Percentiles rank a stretch among this genome's conserved stretches.
Conservation (phyloP, 2,329 filamentous ascomycete species). For the Helminthosporium solani region DNA sequence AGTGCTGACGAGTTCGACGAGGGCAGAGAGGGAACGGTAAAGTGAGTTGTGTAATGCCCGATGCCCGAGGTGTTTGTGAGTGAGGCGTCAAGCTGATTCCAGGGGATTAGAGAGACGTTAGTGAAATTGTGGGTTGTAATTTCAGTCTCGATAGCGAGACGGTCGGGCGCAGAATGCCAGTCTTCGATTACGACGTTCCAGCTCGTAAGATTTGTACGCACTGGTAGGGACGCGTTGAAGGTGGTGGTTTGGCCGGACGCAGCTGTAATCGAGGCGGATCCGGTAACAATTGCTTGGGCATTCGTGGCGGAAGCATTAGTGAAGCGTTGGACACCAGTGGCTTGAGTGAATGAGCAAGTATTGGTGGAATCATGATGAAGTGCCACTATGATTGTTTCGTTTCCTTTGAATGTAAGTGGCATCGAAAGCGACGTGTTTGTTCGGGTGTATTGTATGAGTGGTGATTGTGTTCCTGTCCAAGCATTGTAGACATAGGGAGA, state of each 20-base stretch:
- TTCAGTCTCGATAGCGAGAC: constrained; percentile 32
- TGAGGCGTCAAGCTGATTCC: constrained; percentile 23
- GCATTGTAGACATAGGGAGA: constrained; percentile 47
- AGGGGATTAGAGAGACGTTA: constrained; percentile 32
- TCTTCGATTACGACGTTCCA: constrained; percentile 44
- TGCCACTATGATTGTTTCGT: constrained; percentile 46
- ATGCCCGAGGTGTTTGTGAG: constrained; percentile 36
- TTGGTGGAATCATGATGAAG: constrained; percentile 25
- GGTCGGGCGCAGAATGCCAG: constrained; percentile 42
- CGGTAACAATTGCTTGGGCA: constrained; percentile 9
- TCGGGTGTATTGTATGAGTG: constrained; percentile 36
- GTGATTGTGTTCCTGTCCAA: constrained; percentile 45
- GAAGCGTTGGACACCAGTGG: constrained; percentile 1
- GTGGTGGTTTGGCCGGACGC: constrained; percentile 10
- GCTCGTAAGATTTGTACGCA: constrained; percentile 25
- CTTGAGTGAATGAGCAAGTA: constrained; percentile 1
- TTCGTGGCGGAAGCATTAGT: neutral
- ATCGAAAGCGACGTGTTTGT: constrained; percentile 28
- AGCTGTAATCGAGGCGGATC: constrained; percentile 7
- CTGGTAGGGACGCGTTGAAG: constrained; percentile 14
- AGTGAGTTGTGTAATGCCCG: constrained; percentile 39
- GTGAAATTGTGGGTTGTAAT: constrained; percentile 23
- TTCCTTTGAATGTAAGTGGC: constrained; percentile 40
- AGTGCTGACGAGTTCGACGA: constrained; percentile 1
- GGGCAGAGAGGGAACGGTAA: constrained; percentile 20